Conservation (phyloP, 2,329 filamentous ascomycete species). For the Nothophaeocryptopus gaeumannii region DNA sequence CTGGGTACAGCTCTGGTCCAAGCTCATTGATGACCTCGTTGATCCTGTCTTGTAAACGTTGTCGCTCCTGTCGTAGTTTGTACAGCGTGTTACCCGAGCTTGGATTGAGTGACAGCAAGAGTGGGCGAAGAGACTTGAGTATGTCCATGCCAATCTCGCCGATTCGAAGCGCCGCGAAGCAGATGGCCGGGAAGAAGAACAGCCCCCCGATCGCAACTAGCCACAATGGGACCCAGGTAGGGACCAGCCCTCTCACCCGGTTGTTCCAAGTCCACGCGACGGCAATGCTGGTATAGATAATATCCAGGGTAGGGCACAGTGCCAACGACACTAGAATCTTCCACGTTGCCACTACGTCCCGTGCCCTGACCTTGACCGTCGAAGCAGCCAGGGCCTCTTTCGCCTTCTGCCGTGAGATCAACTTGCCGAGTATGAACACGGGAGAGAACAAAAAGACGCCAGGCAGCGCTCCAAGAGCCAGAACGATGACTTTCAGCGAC, state of each 20-base stretch:
- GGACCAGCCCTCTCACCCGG: constrained; percentile 77
- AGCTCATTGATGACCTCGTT: constrained; percentile 92
- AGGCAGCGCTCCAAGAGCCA: constrained; percentile 78
- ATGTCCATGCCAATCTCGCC: constrained; percentile 99
- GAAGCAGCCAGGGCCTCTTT: constrained; percentile 80
- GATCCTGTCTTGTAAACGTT: constrained; percentile 73
- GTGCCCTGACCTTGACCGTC: constrained; percentile 81
- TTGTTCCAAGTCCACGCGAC: constrained; percentile 77
- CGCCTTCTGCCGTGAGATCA: constrained; percentile 78
- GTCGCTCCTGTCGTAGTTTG: constrained; percentile 69
- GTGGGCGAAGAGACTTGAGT: constrained; percentile 84
- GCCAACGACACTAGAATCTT: constrained; percentile 86
- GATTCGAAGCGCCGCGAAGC: constrained; percentile 88
- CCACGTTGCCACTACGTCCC: constrained; percentile 91
- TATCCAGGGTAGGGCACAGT: constrained; percentile 77
- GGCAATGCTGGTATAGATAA: constrained; percentile 72
- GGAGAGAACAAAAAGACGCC: constrained; percentile 84
- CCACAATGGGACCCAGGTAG: constrained; percentile 77
- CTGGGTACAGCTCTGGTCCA: constrained; percentile 93
- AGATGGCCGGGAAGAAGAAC: constrained; percentile 80
- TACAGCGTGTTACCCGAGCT: constrained; percentile 79
- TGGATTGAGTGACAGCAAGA: constrained; percentile 81
- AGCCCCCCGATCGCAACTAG: constrained; percentile 70
- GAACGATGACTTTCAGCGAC: constrained; percentile 69
- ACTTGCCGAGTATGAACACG: constrained; percentile 79